Conservation (phyloP, 2,329 filamentous ascomycete genomes). For the Neoscytalidium dimidiatum region DNA sequence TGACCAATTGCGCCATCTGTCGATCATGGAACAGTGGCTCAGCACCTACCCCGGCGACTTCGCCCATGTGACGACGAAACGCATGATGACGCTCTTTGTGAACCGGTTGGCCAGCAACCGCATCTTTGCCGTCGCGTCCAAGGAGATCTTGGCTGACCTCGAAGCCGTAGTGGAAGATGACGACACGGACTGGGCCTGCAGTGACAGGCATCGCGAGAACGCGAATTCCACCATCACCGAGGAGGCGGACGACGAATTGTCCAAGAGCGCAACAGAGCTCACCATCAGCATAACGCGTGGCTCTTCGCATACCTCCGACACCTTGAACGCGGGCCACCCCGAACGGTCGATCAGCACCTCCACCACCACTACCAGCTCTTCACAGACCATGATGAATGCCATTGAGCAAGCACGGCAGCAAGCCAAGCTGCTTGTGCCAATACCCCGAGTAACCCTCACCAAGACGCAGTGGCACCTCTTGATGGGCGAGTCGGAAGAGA, state of each 20-base stretch:
- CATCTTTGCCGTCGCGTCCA: slow-evolving; percentile 80
- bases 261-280: slow-evolving; percentile 14
- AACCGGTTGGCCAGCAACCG: slow-evolving; percentile 71
- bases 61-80: slow-evolving; percentile 72
- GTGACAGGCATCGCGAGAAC: slow-evolving; percentile 63
- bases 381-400: slow-evolving; percentile 59
- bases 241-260: slow-evolving; percentile 6
- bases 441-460: slow-evolving; percentile 68
- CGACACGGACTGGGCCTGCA: slow-evolving; percentile 88
- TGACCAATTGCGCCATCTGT: slow-evolving; percentile 79
- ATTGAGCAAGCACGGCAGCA: slow-evolving; percentile 81
- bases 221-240: slow-evolving; percentile 43
- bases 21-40: slow-evolving; percentile 86
- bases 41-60: slow-evolving; percentile 91
- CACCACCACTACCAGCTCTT: slow-evolving; percentile 34
- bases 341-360: slow-evolving; percentile 21
- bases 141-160: slow-evolving; percentile 80
- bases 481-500: slow-evolving; percentile 82
- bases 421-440: slow-evolving; percentile 70
- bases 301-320: background rate
- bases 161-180: slow-evolving; percentile 81
- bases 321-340: background rate
- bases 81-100: slow-evolving; percentile 74
- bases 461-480: slow-evolving; percentile 89
- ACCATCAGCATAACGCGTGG: slow-evolving; percentile 13